These are phyloP conservation scores for Diplogelasinospora grovesii DNA, from an alignment of 495 filamentous ascomycete genomes.

Conservation along the genomic window DNA sequence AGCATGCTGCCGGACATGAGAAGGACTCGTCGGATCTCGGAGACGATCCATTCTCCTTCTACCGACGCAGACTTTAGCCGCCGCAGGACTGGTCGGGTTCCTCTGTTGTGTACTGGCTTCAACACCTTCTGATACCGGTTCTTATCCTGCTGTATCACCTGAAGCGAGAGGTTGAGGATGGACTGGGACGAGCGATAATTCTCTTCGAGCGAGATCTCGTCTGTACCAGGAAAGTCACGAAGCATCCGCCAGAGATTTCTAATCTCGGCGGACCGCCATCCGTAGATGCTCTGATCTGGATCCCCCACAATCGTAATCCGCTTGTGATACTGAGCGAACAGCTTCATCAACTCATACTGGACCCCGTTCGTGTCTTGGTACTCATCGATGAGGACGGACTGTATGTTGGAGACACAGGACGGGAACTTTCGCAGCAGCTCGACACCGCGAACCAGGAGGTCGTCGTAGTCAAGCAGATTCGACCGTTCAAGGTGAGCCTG, in stretches of 20 bases:
- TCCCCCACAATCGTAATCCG: slow-evolving; percentile 93
- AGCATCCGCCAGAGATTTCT: slow-evolving; percentile 79
- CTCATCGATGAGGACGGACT: slow-evolving; percentile 92
- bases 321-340: slow-evolving; percentile 66
- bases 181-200: slow-evolving; percentile 92
- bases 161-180: slow-evolving; percentile 75
- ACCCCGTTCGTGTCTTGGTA: slow-evolving; percentile 97
- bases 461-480: slow-evolving; percentile 92
- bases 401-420: slow-evolving; percentile 82
- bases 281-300: slow-evolving; percentile 97
- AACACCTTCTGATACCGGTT: slow-evolving; percentile 71
- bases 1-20: slow-evolving; percentile 67
- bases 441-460: slow-evolving; percentile 78
- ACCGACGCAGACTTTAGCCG: slow-evolving; percentile 61
- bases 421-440: slow-evolving; percentile 72
- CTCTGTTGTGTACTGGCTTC: slow-evolving; percentile 71
- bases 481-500: slow-evolving; percentile 64
- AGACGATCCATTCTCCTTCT: slow-evolving; percentile 85
- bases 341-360: slow-evolving; percentile 91
- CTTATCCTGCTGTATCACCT: slow-evolving; percentile 88
- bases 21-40: slow-evolving; percentile 69
- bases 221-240: slow-evolving; percentile 65
- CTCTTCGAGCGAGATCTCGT: slow-evolving; percentile 81
- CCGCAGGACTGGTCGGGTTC: slow-evolving; percentile 78
- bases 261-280: slow-evolving; percentile 95